Percentiles rank a stretch among this genome's conserved stretches.
phyloP scores from a whole-genome alignment of 1,139 yeast species.

The Pichia sp. region DNA sequence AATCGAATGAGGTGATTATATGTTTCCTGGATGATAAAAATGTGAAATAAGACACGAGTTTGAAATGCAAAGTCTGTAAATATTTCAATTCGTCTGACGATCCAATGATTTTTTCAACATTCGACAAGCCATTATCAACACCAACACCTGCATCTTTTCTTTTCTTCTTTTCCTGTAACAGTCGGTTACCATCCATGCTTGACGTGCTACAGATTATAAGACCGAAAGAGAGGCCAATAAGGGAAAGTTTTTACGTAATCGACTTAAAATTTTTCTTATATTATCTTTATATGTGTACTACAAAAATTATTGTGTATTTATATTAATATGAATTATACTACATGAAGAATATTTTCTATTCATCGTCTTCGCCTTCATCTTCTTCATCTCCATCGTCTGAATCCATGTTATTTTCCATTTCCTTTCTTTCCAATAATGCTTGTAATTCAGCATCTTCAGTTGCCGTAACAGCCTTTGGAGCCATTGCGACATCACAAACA shows the following conservation, averaged over 20 bases:
- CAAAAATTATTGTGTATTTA: no score
- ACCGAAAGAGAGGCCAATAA: not conserved
- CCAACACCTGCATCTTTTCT: not conserved
- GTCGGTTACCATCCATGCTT: no score
- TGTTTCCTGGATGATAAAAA: constrained; percentile 51
- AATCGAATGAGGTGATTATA: constrained; percentile 47
- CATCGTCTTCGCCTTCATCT: constrained; percentile 30
- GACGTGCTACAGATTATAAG: no score
- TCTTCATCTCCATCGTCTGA: constrained; percentile 51
- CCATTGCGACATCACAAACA: constrained; percentile 88
- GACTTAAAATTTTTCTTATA: no score
- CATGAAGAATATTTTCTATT: not conserved
- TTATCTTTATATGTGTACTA: no score
- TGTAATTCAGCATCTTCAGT: constrained; percentile 97
- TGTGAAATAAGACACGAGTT: constrained; percentile 50
- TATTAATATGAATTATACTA: no score
- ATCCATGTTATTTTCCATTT: constrained; percentile 57
- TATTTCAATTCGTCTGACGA: constrained; percentile 28
- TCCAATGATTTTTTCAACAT: constrained; percentile 1
- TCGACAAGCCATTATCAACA: not conserved
- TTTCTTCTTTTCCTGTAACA: constrained; percentile 5
- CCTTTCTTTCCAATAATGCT: constrained; percentile 78
- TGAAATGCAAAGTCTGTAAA: constrained; percentile 39
- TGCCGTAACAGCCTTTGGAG: constrained; percentile 98
- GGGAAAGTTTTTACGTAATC: not conserved